Evolutionary conservation across 1,284 basidiomycete genomes (phyloP).

Genomic region (Cryptococcus sp.): DNA sequence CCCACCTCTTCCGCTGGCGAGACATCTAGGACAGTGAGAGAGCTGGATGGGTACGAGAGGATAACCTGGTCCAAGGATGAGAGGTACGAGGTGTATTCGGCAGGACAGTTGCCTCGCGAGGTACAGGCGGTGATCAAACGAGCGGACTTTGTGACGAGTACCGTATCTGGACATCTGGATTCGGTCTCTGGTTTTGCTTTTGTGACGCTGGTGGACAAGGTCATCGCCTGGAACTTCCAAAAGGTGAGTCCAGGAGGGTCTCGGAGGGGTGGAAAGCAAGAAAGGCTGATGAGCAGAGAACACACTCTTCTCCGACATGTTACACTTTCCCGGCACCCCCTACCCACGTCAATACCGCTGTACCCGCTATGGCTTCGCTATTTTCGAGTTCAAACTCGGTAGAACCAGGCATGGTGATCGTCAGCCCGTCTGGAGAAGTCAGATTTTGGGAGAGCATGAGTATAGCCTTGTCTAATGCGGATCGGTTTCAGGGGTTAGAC

Average conservation of each 20-base stretch:
- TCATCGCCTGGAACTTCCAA: slow-evolving; percentile 48
- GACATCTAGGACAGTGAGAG: slow-evolving; percentile 17
- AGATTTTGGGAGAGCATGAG: slow-evolving; percentile 47
- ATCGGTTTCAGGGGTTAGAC: slow-evolving; percentile 24
- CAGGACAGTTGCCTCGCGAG: slow-evolving; percentile 33
- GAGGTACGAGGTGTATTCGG: slow-evolving; percentile 20
- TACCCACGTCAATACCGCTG: slow-evolving; percentile 13
- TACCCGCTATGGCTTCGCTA: slow-evolving; percentile 36
- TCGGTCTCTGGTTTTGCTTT: slow-evolving; percentile 43
- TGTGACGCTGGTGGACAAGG: slow-evolving; percentile 33
- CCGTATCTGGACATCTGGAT: slow-evolving; percentile 41
- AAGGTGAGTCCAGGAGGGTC: slow-evolving; percentile 23
- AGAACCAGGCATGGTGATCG: slow-evolving; percentile 47
- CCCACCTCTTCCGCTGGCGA: slow-evolving; percentile 28
- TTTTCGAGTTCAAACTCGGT: slow-evolving; percentile 25
- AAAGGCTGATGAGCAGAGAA: slow-evolving; percentile 17
- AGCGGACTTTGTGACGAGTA: slow-evolving; percentile 39
- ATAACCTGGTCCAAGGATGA: slow-evolving; percentile 35
- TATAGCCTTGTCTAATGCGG: slow-evolving; percentile 41
- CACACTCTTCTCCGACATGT: slow-evolving; percentile 35
- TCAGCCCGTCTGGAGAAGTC: slow-evolving; percentile 42
- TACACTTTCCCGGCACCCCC: slow-evolving; percentile 40
- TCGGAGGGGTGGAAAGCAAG: too few species aligned
- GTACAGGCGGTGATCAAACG: slow-evolving; percentile 24
- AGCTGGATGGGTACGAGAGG: slow-evolving; percentile 17